Percentiles rank a stretch among this genome's conserved stretches.
Conservation (phyloP, 345 rosid genomes). For the Luvunga scandens region DNA sequence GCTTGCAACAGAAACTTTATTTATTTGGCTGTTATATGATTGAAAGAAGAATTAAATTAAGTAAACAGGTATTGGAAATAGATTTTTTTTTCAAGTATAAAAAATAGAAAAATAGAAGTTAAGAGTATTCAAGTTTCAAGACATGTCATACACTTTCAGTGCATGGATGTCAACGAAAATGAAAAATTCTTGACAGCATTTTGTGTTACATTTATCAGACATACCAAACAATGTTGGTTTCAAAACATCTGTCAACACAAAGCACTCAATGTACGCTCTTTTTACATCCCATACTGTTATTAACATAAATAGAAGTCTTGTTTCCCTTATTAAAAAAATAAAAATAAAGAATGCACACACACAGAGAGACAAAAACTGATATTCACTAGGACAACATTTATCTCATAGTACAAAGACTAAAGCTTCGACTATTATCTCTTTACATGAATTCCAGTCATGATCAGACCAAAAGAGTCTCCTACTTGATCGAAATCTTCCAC, state of each 20-base stretch:
- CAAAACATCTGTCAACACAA: not conserved
- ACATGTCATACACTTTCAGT: not conserved
- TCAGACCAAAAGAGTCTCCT: not conserved
- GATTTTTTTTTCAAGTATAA: no score
- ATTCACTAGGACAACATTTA: not conserved
- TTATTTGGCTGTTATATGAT: constrained; percentile 18
- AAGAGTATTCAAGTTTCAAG: not conserved
- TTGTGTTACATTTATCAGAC: not conserved
- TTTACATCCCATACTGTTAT: not conserved
- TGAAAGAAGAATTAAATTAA: not conserved
- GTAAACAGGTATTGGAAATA: not conserved
- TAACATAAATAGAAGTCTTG: not conserved
- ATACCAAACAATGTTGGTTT: not conserved
- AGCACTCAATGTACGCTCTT: not conserved
- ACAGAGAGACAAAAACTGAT: not conserved
- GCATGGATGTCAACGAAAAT: not conserved
- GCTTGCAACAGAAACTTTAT: constrained; percentile 13
- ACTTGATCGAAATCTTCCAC: not conserved
- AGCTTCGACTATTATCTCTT: not conserved
- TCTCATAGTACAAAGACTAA: not conserved
- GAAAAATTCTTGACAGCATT: not conserved
- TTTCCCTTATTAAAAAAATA: not conserved
- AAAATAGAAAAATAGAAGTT: not conserved
- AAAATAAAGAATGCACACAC: not conserved
- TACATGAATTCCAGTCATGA: not conserved